phyloP scores from a whole-genome alignment of 805 yeast species.

The Zygosaccharomyces bailii region DNA sequence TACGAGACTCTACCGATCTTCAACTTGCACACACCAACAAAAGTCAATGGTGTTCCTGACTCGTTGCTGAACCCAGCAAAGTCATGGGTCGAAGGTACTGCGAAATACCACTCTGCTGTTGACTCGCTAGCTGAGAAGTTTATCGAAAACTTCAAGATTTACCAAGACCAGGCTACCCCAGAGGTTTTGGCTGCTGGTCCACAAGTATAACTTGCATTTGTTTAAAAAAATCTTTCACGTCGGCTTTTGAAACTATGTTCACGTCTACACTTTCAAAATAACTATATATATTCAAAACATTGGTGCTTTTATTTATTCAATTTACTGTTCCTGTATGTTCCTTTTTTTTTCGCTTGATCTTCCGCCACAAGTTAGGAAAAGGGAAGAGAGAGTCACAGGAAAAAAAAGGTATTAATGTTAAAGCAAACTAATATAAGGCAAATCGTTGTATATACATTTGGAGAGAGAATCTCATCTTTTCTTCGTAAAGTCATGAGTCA shows the following conservation, averaged over 20 bases:
- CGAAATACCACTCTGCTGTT: constrained; percentile 53
- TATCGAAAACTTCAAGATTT: constrained; percentile 81
- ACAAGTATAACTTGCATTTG: constrained; percentile 17
- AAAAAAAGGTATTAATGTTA: not conserved
- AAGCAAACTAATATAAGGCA: too few species aligned
- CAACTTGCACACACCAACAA: constrained; percentile 81
- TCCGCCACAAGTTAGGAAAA: too few species aligned
- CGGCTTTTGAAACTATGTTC: too few species aligned
- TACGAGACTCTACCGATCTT: constrained; percentile 84
- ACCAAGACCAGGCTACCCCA: constrained; percentile 72
- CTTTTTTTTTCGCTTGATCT: too few species aligned
- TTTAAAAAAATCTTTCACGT: not conserved
- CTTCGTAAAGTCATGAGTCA: constrained; percentile 4
- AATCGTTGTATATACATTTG: not conserved
- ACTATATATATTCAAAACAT: too few species aligned
- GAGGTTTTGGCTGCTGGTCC: constrained; percentile 97
- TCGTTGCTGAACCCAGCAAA: constrained; percentile 83
- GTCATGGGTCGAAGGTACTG: constrained; percentile 65
- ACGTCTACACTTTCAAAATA: too few species aligned
- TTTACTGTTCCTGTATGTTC: too few species aligned
- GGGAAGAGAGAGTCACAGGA: not conserved
- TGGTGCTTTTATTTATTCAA: too few species aligned
- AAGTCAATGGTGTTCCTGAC: constrained; percentile 70
- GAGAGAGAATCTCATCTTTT: not conserved
- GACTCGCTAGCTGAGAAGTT: constrained; percentile 70